Evolutionary conservation across 306 rosid species (phyloP), one percentile per base, ranked within the genome.

Genomic region (Quercus ilex): DNA sequence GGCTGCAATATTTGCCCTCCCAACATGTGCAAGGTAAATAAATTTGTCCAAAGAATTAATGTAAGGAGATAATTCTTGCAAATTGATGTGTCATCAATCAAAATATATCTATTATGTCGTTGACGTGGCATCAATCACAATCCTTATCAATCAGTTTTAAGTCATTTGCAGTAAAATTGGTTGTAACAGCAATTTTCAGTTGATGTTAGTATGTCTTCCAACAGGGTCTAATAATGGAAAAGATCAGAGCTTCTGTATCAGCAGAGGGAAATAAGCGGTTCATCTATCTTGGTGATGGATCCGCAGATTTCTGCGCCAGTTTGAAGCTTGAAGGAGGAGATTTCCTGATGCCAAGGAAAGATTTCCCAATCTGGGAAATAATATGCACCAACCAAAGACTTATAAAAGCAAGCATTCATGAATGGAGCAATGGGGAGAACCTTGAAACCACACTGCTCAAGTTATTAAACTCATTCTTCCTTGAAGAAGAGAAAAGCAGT

Each of bases 21-120:
- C 77, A 91, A 90, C 71, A 91, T 86, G 94, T 91, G 97, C 97
- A 89, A 91, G 92, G 97, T 75, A 14, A 33, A 9, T 53, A 3
- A 63, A 12, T 63, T 23, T 21, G 5, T 20, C 30, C 15, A 13
- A 13, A 12, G 17, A 49, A 49, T 12, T 49, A 10, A 49, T 49
- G 53, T 0, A 46, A 46, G 13, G 53, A 49, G 53, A 12, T 12
- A 49, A 49, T 49, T 13, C 5, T 10, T 49, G 5, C 14, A 49
- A 12, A 49, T 1, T 49, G 53, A 49, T 12, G 17, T 49, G 5
- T 49, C 53, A 49, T 49, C 0, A 38, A 38, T 38, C 46, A 2
- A 38, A 38, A 38, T 38, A 38, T 49, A 49, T 49, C 15, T 12
- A 49, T 49, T 49, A 49, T 49, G 53, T 49, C 5, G 1, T 49